A percentile compares a stretch with the other conserved stretches of the same genome.
phyloP scores from a whole-genome alignment of 495 filamentous ascomycete species.

The Cercophora samala region DNA sequence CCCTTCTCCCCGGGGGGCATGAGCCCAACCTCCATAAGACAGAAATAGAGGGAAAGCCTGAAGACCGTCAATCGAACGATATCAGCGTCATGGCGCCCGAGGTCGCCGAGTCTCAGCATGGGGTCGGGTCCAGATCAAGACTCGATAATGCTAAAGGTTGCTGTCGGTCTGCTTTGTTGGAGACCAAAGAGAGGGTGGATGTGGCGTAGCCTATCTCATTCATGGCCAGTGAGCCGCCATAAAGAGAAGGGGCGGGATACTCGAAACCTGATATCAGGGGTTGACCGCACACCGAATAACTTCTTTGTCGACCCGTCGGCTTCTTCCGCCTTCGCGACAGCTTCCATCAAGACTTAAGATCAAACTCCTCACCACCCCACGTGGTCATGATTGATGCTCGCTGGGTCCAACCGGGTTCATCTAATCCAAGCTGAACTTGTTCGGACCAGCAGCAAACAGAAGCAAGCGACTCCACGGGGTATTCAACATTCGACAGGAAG shows the following conservation, averaged over 20 bases:
- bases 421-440: background rate
- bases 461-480: background rate
- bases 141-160: background rate
- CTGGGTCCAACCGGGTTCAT: background rate
- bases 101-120: background rate
- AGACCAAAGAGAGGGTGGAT: background rate
- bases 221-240: background rate
- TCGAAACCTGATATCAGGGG: background rate
- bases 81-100: background rate
- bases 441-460: background rate
- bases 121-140: background rate
- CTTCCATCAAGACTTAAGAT: background rate
- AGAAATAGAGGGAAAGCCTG: background rate
- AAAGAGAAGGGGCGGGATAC: background rate
- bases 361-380: background rate
- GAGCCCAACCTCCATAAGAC: conserved; percentile 61
- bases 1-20: conserved; percentile 63
- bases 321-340: background rate
- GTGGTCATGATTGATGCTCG: background rate
- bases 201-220: background rate
- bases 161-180: background rate
- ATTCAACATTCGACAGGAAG: background rate
- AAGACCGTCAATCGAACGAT: background rate
- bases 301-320: background rate
- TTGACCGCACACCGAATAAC: background rate